Evolutionary conservation across 75 land plant species (phyloP), one percentile per base, ranked within the genome.

Genomic region (Selaginella moellendorffii): DNA sequence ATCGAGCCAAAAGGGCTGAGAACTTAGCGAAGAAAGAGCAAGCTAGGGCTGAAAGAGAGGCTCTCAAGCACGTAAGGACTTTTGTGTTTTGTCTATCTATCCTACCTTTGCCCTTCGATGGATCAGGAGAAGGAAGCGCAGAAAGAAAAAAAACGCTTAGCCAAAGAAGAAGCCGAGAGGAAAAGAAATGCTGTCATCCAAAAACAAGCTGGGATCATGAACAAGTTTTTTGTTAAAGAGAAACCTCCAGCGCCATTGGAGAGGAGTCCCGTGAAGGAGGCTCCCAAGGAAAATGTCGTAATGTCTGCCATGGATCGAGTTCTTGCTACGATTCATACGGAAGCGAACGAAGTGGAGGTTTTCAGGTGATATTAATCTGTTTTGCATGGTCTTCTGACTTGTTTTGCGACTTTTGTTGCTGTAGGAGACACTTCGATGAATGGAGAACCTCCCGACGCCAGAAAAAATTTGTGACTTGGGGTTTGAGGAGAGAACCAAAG

Each of bases 401-500:
- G n/a, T n/a, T n/a, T n/a, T n/a, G n/a, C n/a, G n/a, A n/a, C n/a
- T n/a, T n/a, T n/a, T n/a, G n/a, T n/a, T n/a, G n/a, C n/a, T 36
- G 5, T 14, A 36, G 46, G 46, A 36, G 46, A 36, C 14, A 36
- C 14, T 5, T 36, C 5, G 46, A 36, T 14, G 46, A 5, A 14
- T 36, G 46, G 46, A 36, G n/a, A 36, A 36, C 14, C 46, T 36
- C 59, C 8, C 59, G n/a, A 56, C 14, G 59, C 59, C 19, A 2
- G 24, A 51, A 54, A 54, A 58, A 67, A 27, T 54, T 36, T 17
- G 26, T 66, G 27, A 67, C 64, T 23, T 91, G 95, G 95, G 95
- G 97, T 22, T 54, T 73, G 0, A 81, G 97, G 26, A 74, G 53
- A 2, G 77, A 74, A n/a, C 95, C 97, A 0, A 88, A 83, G 76